Percentiles rank a stretch among this genome's conserved stretches.
Conservation (phyloP, 2,329 filamentous ascomycete species). For the Sporothrix globosa region DNA sequence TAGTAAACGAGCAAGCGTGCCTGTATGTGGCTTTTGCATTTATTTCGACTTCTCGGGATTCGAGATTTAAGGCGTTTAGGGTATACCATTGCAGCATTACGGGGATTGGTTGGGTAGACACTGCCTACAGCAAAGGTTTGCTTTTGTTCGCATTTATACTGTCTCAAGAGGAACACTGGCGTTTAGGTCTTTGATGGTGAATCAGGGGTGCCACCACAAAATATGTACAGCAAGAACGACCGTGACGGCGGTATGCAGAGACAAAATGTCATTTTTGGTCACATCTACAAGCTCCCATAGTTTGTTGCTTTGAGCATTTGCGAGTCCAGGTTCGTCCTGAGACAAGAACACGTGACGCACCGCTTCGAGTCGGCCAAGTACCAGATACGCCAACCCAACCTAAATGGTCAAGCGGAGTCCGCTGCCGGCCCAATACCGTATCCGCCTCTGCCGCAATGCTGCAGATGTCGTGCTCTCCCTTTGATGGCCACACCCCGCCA, state of each 20-base stretch:
- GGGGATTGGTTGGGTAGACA: background rate
- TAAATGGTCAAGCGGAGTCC: constrained; percentile 2
- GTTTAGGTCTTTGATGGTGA: background rate
- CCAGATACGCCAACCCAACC: background rate
- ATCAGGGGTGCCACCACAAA: background rate
- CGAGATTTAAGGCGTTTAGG: background rate
- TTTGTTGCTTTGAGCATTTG: background rate
- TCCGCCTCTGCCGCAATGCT: background rate
- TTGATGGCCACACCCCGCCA: constrained; percentile 1
- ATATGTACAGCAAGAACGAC: background rate
- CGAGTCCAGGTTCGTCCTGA: background rate
- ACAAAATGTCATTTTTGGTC: background rate
- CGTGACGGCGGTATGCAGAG: background rate
- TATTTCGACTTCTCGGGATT: background rate
- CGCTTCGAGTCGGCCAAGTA: background rate
- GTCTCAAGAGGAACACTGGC: background rate
- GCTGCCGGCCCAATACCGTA: constrained; percentile 8
- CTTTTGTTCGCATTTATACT: background rate
- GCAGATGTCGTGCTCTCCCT: constrained; percentile 19
- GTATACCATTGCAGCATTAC: constrained; percentile 25
- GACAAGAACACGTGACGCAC: background rate
- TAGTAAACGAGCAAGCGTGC: background rate
- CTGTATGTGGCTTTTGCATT: background rate
- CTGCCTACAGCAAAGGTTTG: background rate
- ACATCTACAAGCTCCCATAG: too few relatives aligned